phyloP scores from a whole-genome alignment of 257 asterid genomes.

The Nyctanthes arbortristis region DNA sequence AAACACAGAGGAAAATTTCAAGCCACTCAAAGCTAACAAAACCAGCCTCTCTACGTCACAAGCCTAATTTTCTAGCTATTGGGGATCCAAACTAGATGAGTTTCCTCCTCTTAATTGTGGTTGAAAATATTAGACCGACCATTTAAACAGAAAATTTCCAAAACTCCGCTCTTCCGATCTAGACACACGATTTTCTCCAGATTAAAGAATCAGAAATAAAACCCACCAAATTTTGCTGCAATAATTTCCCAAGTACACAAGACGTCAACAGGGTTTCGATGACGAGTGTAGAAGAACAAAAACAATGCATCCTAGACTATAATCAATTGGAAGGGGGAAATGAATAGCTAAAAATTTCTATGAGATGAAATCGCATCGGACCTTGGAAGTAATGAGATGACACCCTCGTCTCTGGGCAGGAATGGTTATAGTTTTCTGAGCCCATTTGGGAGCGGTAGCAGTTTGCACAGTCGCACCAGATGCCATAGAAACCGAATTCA shows the following conservation, averaged over 20 bases:
- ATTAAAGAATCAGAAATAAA: neutral
- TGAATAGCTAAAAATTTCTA: neutral
- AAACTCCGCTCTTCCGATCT: neutral
- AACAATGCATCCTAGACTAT: neutral
- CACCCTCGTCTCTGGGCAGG: slow-evolving; percentile 90
- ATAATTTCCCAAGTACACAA: neutral
- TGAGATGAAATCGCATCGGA: neutral
- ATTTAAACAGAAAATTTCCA: neutral
- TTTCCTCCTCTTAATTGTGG: neutral
- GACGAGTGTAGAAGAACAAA: neutral
- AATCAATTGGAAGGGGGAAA: neutral
- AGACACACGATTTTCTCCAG: neutral
- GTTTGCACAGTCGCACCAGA: slow-evolving; percentile 36
- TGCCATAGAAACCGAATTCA: slow-evolving; percentile 35
- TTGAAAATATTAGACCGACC: neutral
- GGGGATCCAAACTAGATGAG: neutral
- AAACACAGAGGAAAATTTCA: too few species aligned
- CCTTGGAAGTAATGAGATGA: slow-evolving; percentile 88
- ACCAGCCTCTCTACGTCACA: neutral
- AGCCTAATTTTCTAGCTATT: neutral
- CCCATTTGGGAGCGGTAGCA: slow-evolving; percentile 68
- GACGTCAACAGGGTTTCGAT: neutral
- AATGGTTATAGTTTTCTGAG: slow-evolving; percentile 74
- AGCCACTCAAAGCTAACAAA: neutral
- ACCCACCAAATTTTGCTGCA: neutral